A percentile compares a stretch with the other conserved stretches of the same genome.
phyloP scores from a whole-genome alignment of 352 stramenopile species.

The Globisporangium splendens region DNA sequence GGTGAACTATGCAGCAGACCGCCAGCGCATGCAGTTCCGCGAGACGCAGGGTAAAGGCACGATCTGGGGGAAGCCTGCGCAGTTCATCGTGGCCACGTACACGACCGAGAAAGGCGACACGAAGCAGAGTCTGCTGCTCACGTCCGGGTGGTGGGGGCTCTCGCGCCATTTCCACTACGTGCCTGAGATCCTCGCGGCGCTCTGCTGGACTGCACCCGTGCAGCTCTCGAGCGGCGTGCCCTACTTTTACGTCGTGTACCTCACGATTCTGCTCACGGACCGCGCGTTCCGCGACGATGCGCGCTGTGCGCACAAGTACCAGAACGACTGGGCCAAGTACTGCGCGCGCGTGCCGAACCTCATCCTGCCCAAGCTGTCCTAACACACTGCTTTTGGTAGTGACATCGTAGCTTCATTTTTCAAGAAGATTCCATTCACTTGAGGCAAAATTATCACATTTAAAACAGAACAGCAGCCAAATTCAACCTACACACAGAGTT shows the following conservation, averaged over 20 bases:
- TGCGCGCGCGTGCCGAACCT: conserved; percentile 83
- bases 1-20: conserved; percentile 95
- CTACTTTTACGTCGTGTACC: conserved; percentile 90
- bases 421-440: too few species aligned
- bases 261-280: conserved; percentile 94
- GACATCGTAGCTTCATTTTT: too few species aligned
- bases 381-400: neutral
- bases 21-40: conserved; percentile 92
- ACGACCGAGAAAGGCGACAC: conserved; percentile 85
- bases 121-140: conserved; percentile 90
- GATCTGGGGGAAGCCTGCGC: conserved; percentile 90
- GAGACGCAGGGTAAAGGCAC: conserved; percentile 75
- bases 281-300: conserved; percentile 94
- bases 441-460: neutral
- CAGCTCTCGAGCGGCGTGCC: conserved; percentile 56
- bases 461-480: too few species aligned
- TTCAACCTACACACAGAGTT: too few species aligned
- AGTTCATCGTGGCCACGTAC: conserved; percentile 93
- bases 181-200: conserved; percentile 85
- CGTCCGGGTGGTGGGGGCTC: conserved; percentile 93
- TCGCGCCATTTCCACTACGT: conserved; percentile 95
- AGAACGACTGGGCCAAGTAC: conserved; percentile 94
- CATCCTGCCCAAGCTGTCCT: conserved; percentile 85
- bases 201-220: conserved; percentile 75
- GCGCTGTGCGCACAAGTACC: conserved; percentile 95